phyloP scores from a whole-genome alignment of 208 protist genomes.

The Baffinella frigidus region DNA sequence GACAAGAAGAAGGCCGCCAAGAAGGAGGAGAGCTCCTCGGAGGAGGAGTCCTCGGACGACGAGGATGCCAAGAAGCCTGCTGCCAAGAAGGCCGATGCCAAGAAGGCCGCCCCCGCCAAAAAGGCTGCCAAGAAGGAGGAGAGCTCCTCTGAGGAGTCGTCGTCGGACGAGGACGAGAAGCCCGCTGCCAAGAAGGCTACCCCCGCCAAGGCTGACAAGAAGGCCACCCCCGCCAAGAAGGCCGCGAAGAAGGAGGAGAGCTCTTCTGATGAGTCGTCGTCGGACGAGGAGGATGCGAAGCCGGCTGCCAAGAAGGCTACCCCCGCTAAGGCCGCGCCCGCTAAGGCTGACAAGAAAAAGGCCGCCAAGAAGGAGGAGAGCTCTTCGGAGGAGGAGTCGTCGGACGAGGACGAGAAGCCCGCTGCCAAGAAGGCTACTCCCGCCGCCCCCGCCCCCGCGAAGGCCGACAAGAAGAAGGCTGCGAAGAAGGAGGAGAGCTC shows the following conservation, averaged over 20 bases:
- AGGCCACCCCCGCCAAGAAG: too few relatives aligned
- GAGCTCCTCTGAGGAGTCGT: neutral
- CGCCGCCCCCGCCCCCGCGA: neutral
- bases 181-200: slow-evolving; percentile 37
- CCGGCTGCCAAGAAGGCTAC: neutral
- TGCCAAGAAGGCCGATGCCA: slow-evolving; percentile 16
- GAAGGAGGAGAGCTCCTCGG: slow-evolving; percentile 40
- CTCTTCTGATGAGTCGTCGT: neutral
- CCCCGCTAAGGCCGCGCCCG: neutral
- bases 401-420: neutral
- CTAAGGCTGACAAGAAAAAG: neutral
- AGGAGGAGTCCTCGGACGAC: slow-evolving; percentile 20
- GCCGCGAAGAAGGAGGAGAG: slow-evolving; percentile 25
- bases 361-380: neutral
- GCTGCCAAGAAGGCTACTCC: neutral
- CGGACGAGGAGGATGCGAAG: neutral
- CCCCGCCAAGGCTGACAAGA: neutral
- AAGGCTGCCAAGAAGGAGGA: slow-evolving; percentile 9
- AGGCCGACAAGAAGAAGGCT: neutral
- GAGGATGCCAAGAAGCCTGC: slow-evolving; percentile 13
- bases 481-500: slow-evolving; percentile 48
- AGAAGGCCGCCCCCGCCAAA: neutral
- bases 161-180: slow-evolving; percentile 43
- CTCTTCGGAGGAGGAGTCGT: neutral
- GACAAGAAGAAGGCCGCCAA: neutral